phyloP scores from a whole-genome alignment of 2,329 filamentous ascomycete genomes.

The Sporothrix brasiliensis region DNA sequence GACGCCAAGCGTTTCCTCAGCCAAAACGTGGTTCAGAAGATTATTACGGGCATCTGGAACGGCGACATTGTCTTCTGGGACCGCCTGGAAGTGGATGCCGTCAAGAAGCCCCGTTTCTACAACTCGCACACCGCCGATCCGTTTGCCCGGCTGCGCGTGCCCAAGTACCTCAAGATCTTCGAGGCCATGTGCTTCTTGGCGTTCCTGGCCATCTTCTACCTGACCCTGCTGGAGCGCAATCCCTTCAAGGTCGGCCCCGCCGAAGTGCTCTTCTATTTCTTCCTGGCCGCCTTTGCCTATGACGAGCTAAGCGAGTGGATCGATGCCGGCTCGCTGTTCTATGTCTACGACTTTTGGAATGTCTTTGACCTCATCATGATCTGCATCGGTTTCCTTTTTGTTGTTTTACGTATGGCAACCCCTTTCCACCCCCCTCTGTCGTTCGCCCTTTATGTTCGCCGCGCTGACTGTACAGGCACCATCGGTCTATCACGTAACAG shows the following conservation, averaged over 20 bases:
- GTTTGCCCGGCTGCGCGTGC: conserved; percentile 75
- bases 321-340: conserved; percentile 85
- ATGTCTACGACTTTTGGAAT: conserved; percentile 81
- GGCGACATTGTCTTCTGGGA: conserved; percentile 90
- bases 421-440: too few species aligned
- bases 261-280: conserved; percentile 77
- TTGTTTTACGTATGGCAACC: conserved; percentile 52
- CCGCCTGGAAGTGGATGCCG: conserved; percentile 69
- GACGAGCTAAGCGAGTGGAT: conserved; percentile 83
- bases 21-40: conserved; percentile 77
- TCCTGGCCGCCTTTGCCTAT: conserved; percentile 85
- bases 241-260: conserved; percentile 65
- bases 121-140: conserved; percentile 68
- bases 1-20: conserved; percentile 83
- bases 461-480: conserved; percentile 41
- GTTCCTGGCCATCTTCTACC: conserved; percentile 80
- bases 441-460: background rate
- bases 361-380: conserved; percentile 75
- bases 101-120: conserved; percentile 77
- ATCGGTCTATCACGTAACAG: conserved; percentile 66
- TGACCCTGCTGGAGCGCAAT: conserved; percentile 76
- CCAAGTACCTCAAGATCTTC: conserved; percentile 81
- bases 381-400: conserved; percentile 58
- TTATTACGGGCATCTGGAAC: conserved; percentile 82
- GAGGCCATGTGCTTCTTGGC: conserved; percentile 79